Evolutionary conservation across 352 stramenopile species (phyloP).

Genomic region (Thalassiosira hispida): DNA sequence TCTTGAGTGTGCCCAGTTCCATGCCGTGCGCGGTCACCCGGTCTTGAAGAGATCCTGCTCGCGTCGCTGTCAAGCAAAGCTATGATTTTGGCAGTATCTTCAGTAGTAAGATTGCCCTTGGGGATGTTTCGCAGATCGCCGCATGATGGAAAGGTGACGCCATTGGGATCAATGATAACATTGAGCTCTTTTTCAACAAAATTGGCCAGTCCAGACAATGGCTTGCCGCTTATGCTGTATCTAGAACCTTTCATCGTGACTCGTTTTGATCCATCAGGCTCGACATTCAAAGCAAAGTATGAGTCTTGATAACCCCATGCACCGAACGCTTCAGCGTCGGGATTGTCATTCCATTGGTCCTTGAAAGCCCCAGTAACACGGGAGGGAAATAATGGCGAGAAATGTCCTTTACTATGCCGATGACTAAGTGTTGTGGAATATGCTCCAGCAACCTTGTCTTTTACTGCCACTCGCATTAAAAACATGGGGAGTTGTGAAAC

Average conservation of each 20-base stretch:
- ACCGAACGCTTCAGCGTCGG: constrained; percentile 74
- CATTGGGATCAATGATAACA: constrained; percentile 65
- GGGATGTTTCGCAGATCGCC: constrained; percentile 15
- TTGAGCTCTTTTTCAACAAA: constrained; percentile 84
- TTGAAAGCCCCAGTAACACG: not conserved
- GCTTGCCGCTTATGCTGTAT: constrained; percentile 80
- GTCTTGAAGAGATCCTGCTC: constrained; percentile 52
- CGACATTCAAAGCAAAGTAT: constrained; percentile 77
- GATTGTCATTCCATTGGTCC: constrained; percentile 2
- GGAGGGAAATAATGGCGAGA: constrained; percentile 13
- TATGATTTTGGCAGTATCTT: constrained; percentile 41
- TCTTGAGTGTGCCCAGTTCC: constrained; percentile 85
- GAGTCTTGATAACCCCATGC: constrained; percentile 87
- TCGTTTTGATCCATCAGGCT: constrained; percentile 57
- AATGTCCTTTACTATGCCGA: not conserved
- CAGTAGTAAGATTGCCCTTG: constrained; percentile 29
- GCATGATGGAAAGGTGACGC: constrained; percentile 41
- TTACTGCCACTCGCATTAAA: constrained; percentile 60
- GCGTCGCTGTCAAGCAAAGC: constrained; percentile 32
- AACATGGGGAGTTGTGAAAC: constrained; percentile 54
- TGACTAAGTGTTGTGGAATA: not conserved
- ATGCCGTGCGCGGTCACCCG: constrained; percentile 76
- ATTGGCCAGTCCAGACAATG: constrained; percentile 69
- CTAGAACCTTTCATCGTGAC: constrained; percentile 83
- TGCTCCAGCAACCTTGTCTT: constrained; percentile 36